Conservation (phyloP, 148 eudicot genomes). For the Pouteria glomerata region DNA sequence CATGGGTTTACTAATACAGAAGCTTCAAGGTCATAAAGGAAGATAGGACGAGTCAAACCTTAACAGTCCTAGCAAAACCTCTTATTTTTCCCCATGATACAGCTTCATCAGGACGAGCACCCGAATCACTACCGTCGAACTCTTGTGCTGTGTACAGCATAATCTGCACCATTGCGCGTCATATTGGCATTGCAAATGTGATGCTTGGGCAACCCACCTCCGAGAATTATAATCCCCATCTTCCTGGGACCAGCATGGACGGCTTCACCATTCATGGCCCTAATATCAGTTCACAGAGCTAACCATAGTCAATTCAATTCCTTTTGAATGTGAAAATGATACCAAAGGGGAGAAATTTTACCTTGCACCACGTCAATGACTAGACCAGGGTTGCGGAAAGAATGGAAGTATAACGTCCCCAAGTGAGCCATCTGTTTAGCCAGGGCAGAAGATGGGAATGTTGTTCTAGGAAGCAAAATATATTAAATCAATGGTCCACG, state of each 20-base stretch:
- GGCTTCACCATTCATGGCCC: slow-evolving; percentile 77
- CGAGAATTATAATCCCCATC: slow-evolving; percentile 85
- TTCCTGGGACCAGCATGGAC: slow-evolving; percentile 81
- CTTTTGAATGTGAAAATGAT: not conserved
- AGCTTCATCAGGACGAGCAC: slow-evolving; percentile 94
- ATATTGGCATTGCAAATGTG: slow-evolving; percentile 91
- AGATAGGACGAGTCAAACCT: slow-evolving; percentile 32
- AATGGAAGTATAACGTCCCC: slow-evolving; percentile 94
- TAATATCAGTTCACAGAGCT: slow-evolving; percentile 46
- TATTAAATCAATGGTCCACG: not conserved
- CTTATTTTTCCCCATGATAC: slow-evolving; percentile 93
- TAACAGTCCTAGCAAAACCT: slow-evolving; percentile 70
- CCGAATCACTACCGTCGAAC: slow-evolving; percentile 93
- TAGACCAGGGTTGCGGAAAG: slow-evolving; percentile 68
- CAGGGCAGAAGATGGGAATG: slow-evolving; percentile 85
- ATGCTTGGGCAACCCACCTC: slow-evolving; percentile 87
- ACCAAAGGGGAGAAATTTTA: slow-evolving; percentile 8
- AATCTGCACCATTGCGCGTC: slow-evolving; percentile 95
- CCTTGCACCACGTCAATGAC: slow-evolving; percentile 84
- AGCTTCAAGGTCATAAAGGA: not conserved
- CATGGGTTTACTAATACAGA: not conserved
- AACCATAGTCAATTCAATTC: not conserved
- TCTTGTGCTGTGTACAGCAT: slow-evolving; percentile 93
- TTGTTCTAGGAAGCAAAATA: slow-evolving; percentile 45
- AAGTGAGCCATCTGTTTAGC: slow-evolving; percentile 86